Conservation (phyloP, 805 yeast genomes). For the Ogataea nonfermentans region DNA sequence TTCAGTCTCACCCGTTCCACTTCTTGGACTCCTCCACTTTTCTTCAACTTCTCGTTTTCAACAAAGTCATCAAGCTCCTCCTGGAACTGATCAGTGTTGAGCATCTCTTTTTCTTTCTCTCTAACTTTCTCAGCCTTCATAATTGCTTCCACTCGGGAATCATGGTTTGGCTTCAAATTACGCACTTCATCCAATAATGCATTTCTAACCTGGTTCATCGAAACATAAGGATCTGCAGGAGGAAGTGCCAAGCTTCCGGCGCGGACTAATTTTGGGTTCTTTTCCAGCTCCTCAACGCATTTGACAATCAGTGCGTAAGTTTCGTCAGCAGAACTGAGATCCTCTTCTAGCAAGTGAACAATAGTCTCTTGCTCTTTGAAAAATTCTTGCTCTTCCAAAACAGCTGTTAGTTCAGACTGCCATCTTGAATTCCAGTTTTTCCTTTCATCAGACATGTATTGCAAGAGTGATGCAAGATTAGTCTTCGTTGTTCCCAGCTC, state of each 20-base stretch:
- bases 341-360: conserved; percentile 74
- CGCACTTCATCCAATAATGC: conserved; percentile 80
- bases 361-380: conserved; percentile 87
- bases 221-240: conserved; percentile 54
- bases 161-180: conserved; percentile 80
- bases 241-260: conserved; percentile 39
- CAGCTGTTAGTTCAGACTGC: conserved; percentile 86
- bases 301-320: conserved; percentile 79
- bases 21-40: conserved; percentile 88
- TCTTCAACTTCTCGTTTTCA: conserved; percentile 69
- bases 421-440: conserved; percentile 87
- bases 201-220: conserved; percentile 59
- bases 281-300: conserved; percentile 75
- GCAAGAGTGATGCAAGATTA: conserved; percentile 52
- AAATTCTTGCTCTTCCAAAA: conserved; percentile 92
- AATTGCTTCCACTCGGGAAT: conserved; percentile 82
- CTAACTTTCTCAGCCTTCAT: conserved; percentile 81
- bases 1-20: conserved; percentile 65
- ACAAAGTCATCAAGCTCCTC: conserved; percentile 87
- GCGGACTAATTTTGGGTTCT: conserved; percentile 42
- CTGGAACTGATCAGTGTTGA: conserved; percentile 63
- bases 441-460: conserved; percentile 65
- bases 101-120: conserved; percentile 61
- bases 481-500: conserved; percentile 61
- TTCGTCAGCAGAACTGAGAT: conserved; percentile 73